Base-by-base conservation (phyloP, 2,329 filamentous ascomycete species). In the Tetracladium maxilliforme region DNA sequence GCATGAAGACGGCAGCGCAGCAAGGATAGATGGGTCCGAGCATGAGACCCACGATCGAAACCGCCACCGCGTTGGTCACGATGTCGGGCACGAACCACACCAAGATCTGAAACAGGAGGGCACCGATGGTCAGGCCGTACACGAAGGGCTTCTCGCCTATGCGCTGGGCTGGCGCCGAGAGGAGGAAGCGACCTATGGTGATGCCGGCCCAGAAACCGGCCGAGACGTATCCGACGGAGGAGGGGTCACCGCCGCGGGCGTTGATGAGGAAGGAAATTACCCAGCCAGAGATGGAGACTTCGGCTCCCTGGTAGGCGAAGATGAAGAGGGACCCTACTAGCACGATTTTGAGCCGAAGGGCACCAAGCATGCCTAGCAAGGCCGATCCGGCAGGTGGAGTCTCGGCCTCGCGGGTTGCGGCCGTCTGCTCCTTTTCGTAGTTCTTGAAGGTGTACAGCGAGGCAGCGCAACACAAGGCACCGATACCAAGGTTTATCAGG, bases 261-360 rank as follows among this genome's bases (percentile, higher is more conserved):
- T 65, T 64, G 47, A 90, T 83, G 19, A 92, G 56, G 53, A 86
- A 92, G 3, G 77, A 83, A 33, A 87, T 83, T 24, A 87, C 75
- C 83, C 82, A 92, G 26, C 82, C 81, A 0, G 76, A 81, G 34
- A 87, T 80, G 10, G 73, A 74, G 10, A 92, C 81, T 49, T 92
- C 82, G 18, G 78, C 76, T 17, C 81, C 82, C 48, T 90, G 80
- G 47, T 92, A 92, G 14, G 73, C 70, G 45, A 92, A 90, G 46
- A 90, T 79, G 55, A 90, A 90, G 7, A 82, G 47, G 0, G 81
- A 75, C 4, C 80, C 79, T 0, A 90, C 59, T 2, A 90, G 49
- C 0, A 84, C 80, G 5, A 72, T 61, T 16, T 49, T 53, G 35
- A 60, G 62, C 29, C 52, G 52, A 16, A 72, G 37, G 3, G 64